Percentiles rank a stretch among this genome's conserved stretches.
phyloP scores from a whole-genome alignment of 371 early-diverging fungal species.

The Dichotomocladium elegans region DNA sequence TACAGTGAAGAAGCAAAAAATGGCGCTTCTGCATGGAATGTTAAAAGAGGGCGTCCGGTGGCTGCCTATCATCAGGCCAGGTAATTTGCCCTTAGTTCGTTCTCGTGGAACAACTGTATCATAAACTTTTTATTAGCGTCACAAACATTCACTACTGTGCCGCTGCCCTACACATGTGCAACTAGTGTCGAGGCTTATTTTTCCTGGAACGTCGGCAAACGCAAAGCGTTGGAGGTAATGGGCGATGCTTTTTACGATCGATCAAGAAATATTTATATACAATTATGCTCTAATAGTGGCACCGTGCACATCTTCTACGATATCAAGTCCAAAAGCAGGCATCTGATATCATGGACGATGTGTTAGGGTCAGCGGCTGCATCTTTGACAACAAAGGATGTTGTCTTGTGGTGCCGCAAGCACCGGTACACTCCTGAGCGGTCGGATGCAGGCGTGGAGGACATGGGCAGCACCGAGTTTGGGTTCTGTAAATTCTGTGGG shows the following conservation, averaged over 20 bases:
- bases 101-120: not conserved
- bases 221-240: conserved; percentile 39
- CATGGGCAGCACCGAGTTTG: conserved; percentile 1
- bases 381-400: conserved; percentile 37
- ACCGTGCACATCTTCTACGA: conserved; percentile 34
- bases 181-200: conserved; percentile 24
- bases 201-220: conserved; percentile 30
- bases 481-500: conserved; percentile 43
- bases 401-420: conserved; percentile 31
- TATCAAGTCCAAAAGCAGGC: conserved; percentile 28
- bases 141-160: not conserved
- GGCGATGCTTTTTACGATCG: not conserved
- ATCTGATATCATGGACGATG: conserved; percentile 25
- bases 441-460: conserved; percentile 4
- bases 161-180: conserved; percentile 32
- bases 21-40: conserved; percentile 29
- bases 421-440: conserved; percentile 29
- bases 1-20: conserved; percentile 26
- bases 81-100: conserved; percentile 6
- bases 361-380: conserved; percentile 26
- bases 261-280: too few relatives aligned
- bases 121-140: not conserved
- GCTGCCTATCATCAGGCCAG: conserved; percentile 30
- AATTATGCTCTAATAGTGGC: conserved; percentile 26
- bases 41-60: conserved; percentile 24